These are phyloP conservation scores for Mucor circinelloides DNA, from an alignment of 371 early-diverging fungal genomes.

Conservation along the genomic window DNA sequence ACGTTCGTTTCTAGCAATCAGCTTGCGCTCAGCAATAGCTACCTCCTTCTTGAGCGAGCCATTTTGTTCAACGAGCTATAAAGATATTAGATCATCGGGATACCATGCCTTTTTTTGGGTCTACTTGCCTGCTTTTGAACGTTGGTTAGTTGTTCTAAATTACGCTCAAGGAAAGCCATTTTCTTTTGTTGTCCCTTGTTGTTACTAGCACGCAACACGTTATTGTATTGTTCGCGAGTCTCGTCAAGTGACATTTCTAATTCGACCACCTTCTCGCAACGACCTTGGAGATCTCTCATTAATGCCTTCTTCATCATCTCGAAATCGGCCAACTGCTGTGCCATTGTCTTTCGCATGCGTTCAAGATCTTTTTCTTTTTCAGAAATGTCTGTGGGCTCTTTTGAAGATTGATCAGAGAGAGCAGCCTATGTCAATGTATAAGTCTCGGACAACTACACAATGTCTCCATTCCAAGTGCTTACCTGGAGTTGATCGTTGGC, in stretches of 20 bases:
- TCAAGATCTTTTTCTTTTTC: constrained; percentile 87
- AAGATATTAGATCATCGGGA: background rate
- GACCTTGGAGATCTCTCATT: constrained; percentile 93
- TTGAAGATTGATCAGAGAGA: constrained; percentile 34
- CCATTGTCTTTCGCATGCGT: constrained; percentile 87
- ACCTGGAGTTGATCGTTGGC: constrained; percentile 20
- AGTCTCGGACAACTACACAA: background rate
- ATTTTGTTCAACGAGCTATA: constrained; percentile 92
- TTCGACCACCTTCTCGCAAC: constrained; percentile 94
- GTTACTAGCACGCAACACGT: constrained; percentile 77
- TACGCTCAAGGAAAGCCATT: constrained; percentile 93
- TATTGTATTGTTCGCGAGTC: constrained; percentile 88
- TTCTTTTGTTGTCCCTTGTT: constrained; percentile 89
- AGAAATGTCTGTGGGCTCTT: constrained; percentile 25
- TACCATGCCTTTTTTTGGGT: constrained; percentile 39
- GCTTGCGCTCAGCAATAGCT: constrained; percentile 87
- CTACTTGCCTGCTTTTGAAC: constrained; percentile 85
- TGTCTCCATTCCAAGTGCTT: background rate
- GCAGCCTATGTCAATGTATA: background rate
- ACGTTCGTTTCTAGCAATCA: constrained; percentile 89
- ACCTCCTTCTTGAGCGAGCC: constrained; percentile 90
- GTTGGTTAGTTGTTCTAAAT: constrained; percentile 90
- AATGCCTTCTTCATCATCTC: constrained; percentile 95
- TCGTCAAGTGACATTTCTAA: constrained; percentile 95
- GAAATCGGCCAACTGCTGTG: constrained; percentile 91